Conservation (phyloP, 2,329 filamentous ascomycete species). For the Pseudogymnoascus destructans region DNA sequence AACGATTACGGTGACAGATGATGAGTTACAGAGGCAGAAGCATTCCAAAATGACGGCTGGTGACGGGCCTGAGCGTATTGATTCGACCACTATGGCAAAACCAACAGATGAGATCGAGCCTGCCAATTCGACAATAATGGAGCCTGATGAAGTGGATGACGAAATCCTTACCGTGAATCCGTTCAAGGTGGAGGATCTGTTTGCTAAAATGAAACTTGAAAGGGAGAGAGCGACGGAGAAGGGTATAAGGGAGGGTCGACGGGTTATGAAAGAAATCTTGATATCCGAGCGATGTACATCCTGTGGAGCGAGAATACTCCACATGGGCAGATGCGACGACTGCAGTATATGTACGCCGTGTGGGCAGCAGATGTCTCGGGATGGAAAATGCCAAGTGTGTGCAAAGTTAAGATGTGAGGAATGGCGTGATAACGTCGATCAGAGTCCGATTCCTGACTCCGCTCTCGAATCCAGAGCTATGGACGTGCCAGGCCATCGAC, state of each 20-base stretch:
- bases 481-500: neutral
- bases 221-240: no score
- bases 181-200: neutral
- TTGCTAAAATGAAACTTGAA: neutral
- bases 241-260: no score
- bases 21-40: neutral
- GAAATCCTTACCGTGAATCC: neutral
- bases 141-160: neutral
- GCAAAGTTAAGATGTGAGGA: neutral
- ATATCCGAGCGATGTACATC: no score
- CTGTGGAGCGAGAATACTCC: neutral
- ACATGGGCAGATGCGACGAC: no score
- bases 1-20: neutral
- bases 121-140: neutral
- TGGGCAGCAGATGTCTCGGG: neutral
- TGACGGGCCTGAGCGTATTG: neutral
- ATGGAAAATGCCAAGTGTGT: neutral
- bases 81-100: neutral
- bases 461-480: neutral
- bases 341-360: neutral
- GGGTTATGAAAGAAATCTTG: no score
- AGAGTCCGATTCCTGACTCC: neutral
- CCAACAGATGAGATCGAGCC: no score
- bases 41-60: neutral
- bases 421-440: neutral